phyloP scores from a whole-genome alignment of 371 early-diverging fungal genomes.

The Batkoa obscura region DNA sequence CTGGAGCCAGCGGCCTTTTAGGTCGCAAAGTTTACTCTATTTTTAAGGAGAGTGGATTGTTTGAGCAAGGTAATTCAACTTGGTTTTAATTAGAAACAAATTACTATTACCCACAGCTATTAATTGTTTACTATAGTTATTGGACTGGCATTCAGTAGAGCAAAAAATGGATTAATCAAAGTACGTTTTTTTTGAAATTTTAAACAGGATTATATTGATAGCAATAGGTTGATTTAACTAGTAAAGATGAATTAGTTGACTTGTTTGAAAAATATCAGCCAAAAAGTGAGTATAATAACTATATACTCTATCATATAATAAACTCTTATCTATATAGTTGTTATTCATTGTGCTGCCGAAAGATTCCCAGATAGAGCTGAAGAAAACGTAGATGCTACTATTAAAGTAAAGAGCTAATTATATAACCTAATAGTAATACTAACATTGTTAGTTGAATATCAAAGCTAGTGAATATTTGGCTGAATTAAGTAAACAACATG shows the following conservation, averaged over 20 bases:
- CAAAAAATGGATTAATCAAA: conserved; percentile 29
- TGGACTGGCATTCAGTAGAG: conserved; percentile 50
- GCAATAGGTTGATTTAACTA: conserved; percentile 43
- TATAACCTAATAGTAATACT: too few relatives aligned
- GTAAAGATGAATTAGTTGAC: conserved; percentile 21
- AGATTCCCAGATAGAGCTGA: conserved; percentile 71
- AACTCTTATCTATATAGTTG: conserved; percentile 9
- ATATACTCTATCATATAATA: too few relatives aligned
- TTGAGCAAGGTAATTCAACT: not conserved
- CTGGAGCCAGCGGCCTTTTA: conserved; percentile 69
- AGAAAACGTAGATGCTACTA: conserved; percentile 28
- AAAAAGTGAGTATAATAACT: conserved; percentile 6
- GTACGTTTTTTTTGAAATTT: conserved; percentile 13
- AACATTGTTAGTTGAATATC: not conserved
- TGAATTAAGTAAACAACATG: conserved; percentile 18
- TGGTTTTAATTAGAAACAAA: too few relatives aligned
- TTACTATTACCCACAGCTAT: not conserved
- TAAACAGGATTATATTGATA: not conserved
- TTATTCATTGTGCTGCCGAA: conserved; percentile 77
- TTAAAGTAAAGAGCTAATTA: conserved; percentile 26
- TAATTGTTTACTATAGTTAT: conserved; percentile 19
- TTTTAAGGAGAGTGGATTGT: conserved; percentile 29
- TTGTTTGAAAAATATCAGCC: conserved; percentile 38
- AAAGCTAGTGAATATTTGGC: conserved; percentile 36
- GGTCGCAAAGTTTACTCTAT: conserved; percentile 46